phyloP scores from a whole-genome alignment of 2,329 filamentous ascomycete species.

The Pseudogymnoascus sp. region DNA sequence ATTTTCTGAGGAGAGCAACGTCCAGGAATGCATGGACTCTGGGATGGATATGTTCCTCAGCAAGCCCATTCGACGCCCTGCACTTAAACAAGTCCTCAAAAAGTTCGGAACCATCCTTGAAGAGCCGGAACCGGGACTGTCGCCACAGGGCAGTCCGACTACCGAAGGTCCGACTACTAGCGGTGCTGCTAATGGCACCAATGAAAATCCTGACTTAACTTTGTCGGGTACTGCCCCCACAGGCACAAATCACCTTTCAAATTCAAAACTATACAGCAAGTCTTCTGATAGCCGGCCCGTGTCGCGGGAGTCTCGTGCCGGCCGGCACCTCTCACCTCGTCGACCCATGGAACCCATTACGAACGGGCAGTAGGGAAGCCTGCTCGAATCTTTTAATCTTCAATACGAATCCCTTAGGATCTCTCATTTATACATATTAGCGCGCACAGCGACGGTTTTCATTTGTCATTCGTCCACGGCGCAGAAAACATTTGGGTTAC shows the following conservation, averaged over 20 bases:
- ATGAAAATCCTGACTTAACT: not conserved
- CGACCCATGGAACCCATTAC: not conserved
- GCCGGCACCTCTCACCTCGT: not conserved
- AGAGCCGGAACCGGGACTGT: slow-evolving; percentile 36
- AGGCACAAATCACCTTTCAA: not conserved
- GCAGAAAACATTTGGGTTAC: slow-evolving; percentile 2
- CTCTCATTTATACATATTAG: slow-evolving; percentile 5
- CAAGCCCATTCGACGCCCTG: slow-evolving; percentile 70
- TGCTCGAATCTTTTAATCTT: not conserved
- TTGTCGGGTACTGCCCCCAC: not conserved
- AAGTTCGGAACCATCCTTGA: slow-evolving; percentile 77
- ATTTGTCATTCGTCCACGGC: slow-evolving; percentile 4
- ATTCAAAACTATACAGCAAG: not conserved
- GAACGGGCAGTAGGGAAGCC: not conserved
- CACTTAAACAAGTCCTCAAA: slow-evolving; percentile 76
- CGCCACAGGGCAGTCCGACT: not conserved
- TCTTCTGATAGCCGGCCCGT: not conserved
- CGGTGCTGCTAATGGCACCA: not conserved
- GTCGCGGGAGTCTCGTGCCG: not conserved
- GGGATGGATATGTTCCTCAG: slow-evolving; percentile 87
- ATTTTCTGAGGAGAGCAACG: slow-evolving; percentile 83
- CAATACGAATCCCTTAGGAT: not conserved
- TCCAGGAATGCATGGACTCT: slow-evolving; percentile 75
- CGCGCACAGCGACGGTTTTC: not conserved
- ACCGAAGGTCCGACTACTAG: not conserved